Conservation (phyloP, 2,329 filamentous ascomycete genomes). For the Colletotrichum sp. region DNA sequence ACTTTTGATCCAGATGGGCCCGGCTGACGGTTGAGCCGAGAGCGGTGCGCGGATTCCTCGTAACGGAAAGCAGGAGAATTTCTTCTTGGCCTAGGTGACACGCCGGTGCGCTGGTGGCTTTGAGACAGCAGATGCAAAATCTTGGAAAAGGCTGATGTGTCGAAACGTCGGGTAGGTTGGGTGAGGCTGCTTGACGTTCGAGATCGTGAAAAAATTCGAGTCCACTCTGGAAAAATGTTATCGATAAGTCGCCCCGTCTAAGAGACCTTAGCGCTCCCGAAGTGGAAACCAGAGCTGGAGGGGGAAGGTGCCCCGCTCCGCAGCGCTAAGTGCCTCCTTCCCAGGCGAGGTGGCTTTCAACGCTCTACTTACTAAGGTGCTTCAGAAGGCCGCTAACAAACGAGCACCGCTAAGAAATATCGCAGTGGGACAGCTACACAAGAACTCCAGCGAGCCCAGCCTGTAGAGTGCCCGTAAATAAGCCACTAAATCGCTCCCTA, state of each 20-base stretch:
- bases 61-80: background rate
- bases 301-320: background rate
- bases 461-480: background rate
- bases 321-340: background rate
- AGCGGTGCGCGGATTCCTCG: background rate
- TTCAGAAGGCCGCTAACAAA: background rate
- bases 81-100: background rate
- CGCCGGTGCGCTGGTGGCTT: background rate
- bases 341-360: background rate
- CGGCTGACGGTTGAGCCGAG: background rate
- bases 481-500: background rate
- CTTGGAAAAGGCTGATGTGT: background rate
- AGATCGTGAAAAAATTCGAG: constrained; percentile 16
- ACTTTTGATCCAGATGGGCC: background rate
- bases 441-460: background rate
- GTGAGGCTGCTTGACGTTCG: background rate
- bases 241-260: background rate
- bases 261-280: background rate
- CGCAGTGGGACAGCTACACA: background rate
- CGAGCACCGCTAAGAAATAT: background rate
- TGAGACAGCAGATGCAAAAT: background rate
- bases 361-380: background rate
- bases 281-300: background rate
- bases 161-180: background rate
- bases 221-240: constrained; percentile 2